These are phyloP conservation scores for Alternaria rosae DNA, from an alignment of 2,329 filamentous ascomycete genomes.

Conservation along the genomic window DNA sequence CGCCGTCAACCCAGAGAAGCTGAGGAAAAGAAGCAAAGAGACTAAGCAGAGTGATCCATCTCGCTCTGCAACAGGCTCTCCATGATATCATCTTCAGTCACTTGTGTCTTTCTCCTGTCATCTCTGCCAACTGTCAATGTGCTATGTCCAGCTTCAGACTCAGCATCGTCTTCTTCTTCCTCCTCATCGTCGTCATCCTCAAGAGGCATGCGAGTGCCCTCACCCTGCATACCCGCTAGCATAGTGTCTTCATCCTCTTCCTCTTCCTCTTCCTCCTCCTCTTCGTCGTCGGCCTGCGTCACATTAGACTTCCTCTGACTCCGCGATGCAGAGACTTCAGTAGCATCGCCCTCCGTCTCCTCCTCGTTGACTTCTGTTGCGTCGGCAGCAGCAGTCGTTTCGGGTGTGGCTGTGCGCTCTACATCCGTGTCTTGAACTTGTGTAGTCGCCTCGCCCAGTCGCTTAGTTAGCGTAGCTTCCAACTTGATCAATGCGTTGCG, in stretches of 20 bases:
- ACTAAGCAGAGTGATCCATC: conserved; percentile 12
- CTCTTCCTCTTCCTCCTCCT: conserved; percentile 30
- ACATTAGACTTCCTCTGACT: conserved; percentile 1
- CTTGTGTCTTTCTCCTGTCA: conserved; percentile 12
- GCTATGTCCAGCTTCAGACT: conserved; percentile 9
- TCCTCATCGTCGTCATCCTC: conserved; percentile 37
- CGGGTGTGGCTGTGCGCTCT: conserved; percentile 17
- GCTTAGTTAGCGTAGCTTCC: conserved; percentile 59
- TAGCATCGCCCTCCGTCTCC: conserved; percentile 21
- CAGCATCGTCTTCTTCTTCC: conserved; percentile 21
- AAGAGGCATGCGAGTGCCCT: conserved; percentile 46
- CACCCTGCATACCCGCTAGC: conserved; percentile 44
- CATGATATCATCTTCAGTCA: conserved; percentile 47
- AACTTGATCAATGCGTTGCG: conserved; percentile 64
- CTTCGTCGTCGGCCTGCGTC: conserved; percentile 15
- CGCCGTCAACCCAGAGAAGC: not conserved
- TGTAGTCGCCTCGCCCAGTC: conserved; percentile 52
- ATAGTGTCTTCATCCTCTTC: conserved; percentile 45
- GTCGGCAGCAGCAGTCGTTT: conserved; percentile 23
- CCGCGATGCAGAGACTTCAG: conserved; percentile 25
- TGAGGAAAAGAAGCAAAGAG: not conserved
- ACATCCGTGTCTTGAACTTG: conserved; percentile 16
- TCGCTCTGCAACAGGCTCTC: conserved; percentile 37
- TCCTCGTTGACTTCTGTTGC: conserved; percentile 14
- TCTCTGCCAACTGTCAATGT: conserved; percentile 12